phyloP scores from a whole-genome alignment of 2,329 filamentous ascomycete species.

The Pseudocercospora fuligena region DNA sequence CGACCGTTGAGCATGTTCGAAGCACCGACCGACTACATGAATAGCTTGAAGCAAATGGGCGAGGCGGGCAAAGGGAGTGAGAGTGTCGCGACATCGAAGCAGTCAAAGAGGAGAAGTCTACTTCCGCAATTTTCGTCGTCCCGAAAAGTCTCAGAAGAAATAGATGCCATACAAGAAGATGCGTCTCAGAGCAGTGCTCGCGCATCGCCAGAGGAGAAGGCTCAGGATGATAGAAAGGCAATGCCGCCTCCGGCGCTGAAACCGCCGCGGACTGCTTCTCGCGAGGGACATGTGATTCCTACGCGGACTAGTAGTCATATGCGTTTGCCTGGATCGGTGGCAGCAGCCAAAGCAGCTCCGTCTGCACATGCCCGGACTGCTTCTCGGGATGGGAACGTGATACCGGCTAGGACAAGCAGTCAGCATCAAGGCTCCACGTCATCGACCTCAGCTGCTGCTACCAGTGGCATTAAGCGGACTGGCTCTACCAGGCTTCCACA shows the following conservation, averaged over 20 bases:
- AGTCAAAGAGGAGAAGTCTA: conserved; percentile 39
- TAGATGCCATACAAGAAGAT: conserved; percentile 31
- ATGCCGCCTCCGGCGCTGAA: conserved; percentile 38
- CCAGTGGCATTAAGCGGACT: conserved; percentile 27
- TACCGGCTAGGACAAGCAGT: conserved; percentile 16
- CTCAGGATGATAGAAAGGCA: conserved; percentile 28
- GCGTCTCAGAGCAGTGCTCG: conserved; percentile 27
- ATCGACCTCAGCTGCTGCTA: not conserved
- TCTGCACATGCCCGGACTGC: conserved; percentile 24
- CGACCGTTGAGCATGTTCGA: conserved; percentile 41
- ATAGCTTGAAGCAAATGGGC: conserved; percentile 27
- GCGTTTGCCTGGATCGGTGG: conserved; percentile 26
- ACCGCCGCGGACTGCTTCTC: conserved; percentile 15
- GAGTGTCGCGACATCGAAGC: conserved; percentile 26
- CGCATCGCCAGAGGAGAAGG: conserved; percentile 13
- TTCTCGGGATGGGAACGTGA: conserved; percentile 24
- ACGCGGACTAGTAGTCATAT: conserved; percentile 25
- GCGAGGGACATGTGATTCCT: conserved; percentile 2
- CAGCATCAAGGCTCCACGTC: conserved; percentile 12
- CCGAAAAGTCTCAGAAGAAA: conserved; percentile 30
- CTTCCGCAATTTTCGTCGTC: conserved; percentile 36
- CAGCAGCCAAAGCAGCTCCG: conserved; percentile 21
- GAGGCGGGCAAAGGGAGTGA: conserved; percentile 14
- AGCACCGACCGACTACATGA: conserved; percentile 31
- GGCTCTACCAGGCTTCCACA: conserved; percentile 35